Evolutionary conservation across 495 filamentous ascomycete genomes (phyloP).

Genomic region (Lasiosphaeris hirsuta): DNA sequence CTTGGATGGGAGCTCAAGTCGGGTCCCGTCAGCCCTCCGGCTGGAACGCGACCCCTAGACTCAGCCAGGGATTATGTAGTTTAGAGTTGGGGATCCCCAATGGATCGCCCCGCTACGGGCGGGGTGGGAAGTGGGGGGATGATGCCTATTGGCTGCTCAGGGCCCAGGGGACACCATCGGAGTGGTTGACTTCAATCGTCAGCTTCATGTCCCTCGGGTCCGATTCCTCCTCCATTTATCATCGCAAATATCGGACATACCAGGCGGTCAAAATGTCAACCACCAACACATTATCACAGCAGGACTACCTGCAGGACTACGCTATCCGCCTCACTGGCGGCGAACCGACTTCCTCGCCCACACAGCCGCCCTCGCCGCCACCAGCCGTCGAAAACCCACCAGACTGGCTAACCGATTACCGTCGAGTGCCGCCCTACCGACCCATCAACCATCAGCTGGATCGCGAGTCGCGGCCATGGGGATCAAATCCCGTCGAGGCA

Average conservation of each 20-base stretch:
- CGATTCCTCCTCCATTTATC: not conserved
- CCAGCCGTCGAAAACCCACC: conserved; percentile 25
- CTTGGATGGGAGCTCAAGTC: not conserved
- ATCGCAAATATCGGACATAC: not conserved
- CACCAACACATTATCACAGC: conserved; percentile 28
- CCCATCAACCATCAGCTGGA: conserved; percentile 47
- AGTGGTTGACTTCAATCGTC: not conserved
- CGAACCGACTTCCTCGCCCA: conserved; percentile 9
- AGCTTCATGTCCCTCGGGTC: not conserved
- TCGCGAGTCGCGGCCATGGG: conserved; percentile 37
- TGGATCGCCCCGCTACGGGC: not conserved
- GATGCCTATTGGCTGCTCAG: not conserved
- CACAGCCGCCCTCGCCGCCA: conserved; percentile 3
- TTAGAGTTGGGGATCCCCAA: conserved; percentile 8
- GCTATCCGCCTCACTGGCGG: conserved; percentile 41
- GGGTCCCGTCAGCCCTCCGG: not conserved
- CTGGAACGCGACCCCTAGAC: not conserved
- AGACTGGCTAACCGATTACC: conserved; percentile 46
- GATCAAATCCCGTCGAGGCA: conserved; percentile 40
- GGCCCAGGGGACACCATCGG: not conserved
- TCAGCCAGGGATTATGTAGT: not conserved
- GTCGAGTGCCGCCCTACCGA: conserved; percentile 48
- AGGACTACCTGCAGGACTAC: conserved; percentile 46
- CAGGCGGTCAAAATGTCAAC: conserved; percentile 22
- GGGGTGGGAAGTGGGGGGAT: not conserved